Conservation (phyloP, 2,329 filamentous ascomycete genomes). For the Exophiala mesophila region DNA sequence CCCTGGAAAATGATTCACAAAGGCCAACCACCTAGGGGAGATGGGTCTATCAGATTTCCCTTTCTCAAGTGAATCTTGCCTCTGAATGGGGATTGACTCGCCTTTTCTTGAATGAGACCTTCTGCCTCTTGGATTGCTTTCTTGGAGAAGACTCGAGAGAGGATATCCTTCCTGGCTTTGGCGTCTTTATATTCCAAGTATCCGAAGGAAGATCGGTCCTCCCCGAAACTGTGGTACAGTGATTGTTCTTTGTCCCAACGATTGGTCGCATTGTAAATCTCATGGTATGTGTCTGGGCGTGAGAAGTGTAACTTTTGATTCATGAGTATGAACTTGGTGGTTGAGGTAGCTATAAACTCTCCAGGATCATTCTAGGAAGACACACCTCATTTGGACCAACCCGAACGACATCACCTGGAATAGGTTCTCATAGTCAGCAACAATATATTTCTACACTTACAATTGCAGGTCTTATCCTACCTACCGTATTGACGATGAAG, state of each 20-base stretch:
- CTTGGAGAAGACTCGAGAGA: conserved; percentile 22
- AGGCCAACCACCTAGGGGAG: conserved; percentile 10
- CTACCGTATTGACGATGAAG: conserved; percentile 17
- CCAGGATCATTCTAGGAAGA: not conserved
- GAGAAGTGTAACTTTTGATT: conserved; percentile 27
- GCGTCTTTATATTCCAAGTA: conserved; percentile 22
- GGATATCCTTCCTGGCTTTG: conserved; percentile 25
- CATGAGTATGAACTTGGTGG: no score
- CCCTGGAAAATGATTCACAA: no score
- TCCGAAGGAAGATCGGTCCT: conserved; percentile 24
- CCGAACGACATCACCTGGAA: conserved; percentile 23
- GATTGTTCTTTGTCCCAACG: conserved; percentile 26
- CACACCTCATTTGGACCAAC: conserved; percentile 26
- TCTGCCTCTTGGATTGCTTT: conserved; percentile 21
- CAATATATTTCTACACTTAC: not conserved
- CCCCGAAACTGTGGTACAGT: conserved; percentile 26
- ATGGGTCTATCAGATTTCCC: no score
- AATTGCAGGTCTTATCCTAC: conserved; percentile 6
- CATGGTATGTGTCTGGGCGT: conserved; percentile 21
- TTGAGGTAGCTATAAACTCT: no score
- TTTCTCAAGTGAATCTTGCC: no score
- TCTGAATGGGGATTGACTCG: no score
- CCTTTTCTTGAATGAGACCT: conserved; percentile 15
- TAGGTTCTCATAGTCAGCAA: not conserved
- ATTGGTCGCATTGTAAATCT: conserved; percentile 24